Base-by-base conservation (phyloP, 1,139 yeast genomes). In the Pichia sp. region DNA sequence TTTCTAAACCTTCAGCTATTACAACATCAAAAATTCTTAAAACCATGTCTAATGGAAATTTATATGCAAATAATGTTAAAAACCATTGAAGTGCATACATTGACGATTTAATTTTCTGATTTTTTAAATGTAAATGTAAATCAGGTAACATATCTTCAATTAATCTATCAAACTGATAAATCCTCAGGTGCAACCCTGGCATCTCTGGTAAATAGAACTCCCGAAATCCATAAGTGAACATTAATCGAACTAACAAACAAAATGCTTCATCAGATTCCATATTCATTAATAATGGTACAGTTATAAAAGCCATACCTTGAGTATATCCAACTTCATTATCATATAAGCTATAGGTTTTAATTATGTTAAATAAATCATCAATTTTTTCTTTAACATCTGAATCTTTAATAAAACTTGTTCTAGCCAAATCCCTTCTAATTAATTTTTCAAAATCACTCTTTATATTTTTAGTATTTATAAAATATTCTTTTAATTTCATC, bases 11-110 rank as follows among this genome's bases (percentile, higher is more conserved):
- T 65, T 90, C 96, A 6, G 95, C 82, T 40, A 92, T 76, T 20
- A 92, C 78, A 46, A 86, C 76, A 66, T 92, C 97, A 61, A 79
- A 84, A 37, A 92, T 85, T 47, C 95, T 73, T 52, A 86, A 69
- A 35, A 87, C 96, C 57, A 87, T 81, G 46, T 80, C 84, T 43
- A 87, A 67, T 12, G 98, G 97, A 63, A 90, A 87, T 59, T 86
- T 85, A 68, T 92, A 92, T 12, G 96, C 96, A 67, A 92, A 92
- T 54, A 92, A 74, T 0, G 98, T 92, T 55, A 89, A 71, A 60
- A 92, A 89, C 97, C 97, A 92, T 63, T 92, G 97, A 1, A 92
- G 78, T 0, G 96, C 97, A 68, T 87, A 92, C 97, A 90, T 90
- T 24, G 92, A 82, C 1, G 95, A 82, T 50, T 82, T 77, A 24